phyloP scores from a whole-genome alignment of 768 basidiomycete species.

The Lactarius vividus region DNA sequence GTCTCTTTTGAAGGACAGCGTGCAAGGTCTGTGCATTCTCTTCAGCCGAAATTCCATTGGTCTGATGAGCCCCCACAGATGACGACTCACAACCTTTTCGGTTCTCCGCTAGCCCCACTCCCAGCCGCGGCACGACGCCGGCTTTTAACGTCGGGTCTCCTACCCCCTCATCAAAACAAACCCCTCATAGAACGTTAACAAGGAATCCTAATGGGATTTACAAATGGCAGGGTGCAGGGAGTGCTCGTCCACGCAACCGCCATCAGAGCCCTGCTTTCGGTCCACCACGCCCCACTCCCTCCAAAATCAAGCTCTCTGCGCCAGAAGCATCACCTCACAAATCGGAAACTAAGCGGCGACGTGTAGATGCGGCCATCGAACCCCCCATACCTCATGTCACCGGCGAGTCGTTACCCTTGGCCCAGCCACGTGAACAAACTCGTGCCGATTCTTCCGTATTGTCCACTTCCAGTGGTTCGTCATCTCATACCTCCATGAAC shows the following conservation, averaged over 20 bases:
- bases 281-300: conserved; percentile 43
- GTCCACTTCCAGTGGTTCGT: conserved; percentile 19
- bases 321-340: conserved; percentile 37
- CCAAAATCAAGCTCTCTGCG: conserved; percentile 44
- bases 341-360: conserved; percentile 60
- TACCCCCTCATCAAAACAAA: conserved; percentile 32
- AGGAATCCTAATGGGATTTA: conserved; percentile 76
- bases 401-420: conserved; percentile 19
- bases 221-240: conserved; percentile 74
- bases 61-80: conserved; percentile 26
- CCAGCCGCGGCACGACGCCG: conserved; percentile 40
- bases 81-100: conserved; percentile 52
- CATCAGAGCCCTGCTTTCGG: conserved; percentile 74
- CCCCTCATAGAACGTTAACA: conserved; percentile 53
- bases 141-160: conserved; percentile 30
- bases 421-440: conserved; percentile 21
- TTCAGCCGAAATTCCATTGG: conserved; percentile 5
- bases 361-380: conserved; percentile 49
- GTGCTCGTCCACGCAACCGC: conserved; percentile 65
- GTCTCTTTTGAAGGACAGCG: conserved; percentile 51
- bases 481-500: conserved; percentile 20
- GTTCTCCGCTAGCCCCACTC: conserved; percentile 51
- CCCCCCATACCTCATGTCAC: conserved; percentile 38
- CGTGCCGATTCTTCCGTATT: conserved; percentile 12
- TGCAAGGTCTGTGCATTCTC: conserved; percentile 40